Evolutionary conservation across 2,329 filamentous ascomycete species (phyloP), one percentile per base, ranked within the genome.

Genomic region (Calonectria pauciramosa): DNA sequence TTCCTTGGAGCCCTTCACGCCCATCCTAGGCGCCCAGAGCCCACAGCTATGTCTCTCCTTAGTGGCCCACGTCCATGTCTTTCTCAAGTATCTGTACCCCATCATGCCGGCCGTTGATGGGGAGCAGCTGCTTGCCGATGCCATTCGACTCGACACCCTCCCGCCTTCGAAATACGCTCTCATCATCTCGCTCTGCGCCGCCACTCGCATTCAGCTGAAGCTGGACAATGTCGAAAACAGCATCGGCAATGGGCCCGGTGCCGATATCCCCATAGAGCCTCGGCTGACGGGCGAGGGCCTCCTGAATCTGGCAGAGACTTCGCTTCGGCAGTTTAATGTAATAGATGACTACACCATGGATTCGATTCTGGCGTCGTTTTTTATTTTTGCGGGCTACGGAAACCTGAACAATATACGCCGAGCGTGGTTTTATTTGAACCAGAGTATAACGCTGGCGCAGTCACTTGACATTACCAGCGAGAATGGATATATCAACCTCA

Each of bases 361-460:
- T 10, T 82, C 83, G 2, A 71, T 83, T 1, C 41, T 84, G 2
- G 75, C 77, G 0, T 83, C 81, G 0, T 84, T 83, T 36, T 84
- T 84, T 23, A 69, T 84, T 0, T 83, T 83, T 49, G 80, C 82
- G 0, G 80, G 80, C 20, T 82, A 84, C 30, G 82, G 82, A 1
- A 83, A 84, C 28, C 75, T 81, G 8, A 74, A 83, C 23, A 81
- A 83, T 20, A 64, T 76, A 0, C 73, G 78, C 0, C 81, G 82
- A 36, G 82, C 83, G 0, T 83, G 80, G 79, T 84, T 83, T 32
- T 84, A 83, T 59, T 77, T 84, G 1, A 83, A 82, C n/a, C 82
- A 84, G 49, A 81, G 80, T 20, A 83, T 83, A 5, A 80, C 79
- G 0, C 77, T 84, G 11, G 80, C 82, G 0, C 79, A 82, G 13